Conservation (phyloP, 2,329 filamentous ascomycete genomes). For the Trematosphaeria pertusa region DNA sequence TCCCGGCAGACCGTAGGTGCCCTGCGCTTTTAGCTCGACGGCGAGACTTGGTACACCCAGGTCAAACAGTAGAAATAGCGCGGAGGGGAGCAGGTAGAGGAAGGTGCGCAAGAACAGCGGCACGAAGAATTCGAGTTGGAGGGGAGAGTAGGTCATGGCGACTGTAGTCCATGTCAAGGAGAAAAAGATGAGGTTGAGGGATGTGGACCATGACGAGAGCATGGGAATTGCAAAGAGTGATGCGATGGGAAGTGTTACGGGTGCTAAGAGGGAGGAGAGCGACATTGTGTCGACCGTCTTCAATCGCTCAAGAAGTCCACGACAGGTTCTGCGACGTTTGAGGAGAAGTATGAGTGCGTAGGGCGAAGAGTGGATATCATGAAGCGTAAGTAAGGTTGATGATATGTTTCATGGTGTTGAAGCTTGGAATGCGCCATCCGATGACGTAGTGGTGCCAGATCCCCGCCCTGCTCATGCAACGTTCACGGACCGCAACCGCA, state of each 20-base stretch:
- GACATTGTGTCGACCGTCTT: conserved; percentile 36
- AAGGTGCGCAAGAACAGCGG: conserved; percentile 70
- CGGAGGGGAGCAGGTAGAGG: conserved; percentile 76
- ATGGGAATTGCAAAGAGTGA: conserved; percentile 76
- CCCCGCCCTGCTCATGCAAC: too few relatives aligned
- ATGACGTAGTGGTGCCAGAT: not conserved
- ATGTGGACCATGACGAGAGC: conserved; percentile 77
- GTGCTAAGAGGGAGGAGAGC: conserved; percentile 35
- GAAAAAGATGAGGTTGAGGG: conserved; percentile 85
- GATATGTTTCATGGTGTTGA: conserved; percentile 1
- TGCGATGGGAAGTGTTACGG: conserved; percentile 51
- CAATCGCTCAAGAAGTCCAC: too few relatives aligned
- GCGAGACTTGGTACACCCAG: conserved; percentile 72
- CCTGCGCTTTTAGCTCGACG: conserved; percentile 72
- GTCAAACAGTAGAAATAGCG: conserved; percentile 77
- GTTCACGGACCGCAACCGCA: too few relatives aligned
- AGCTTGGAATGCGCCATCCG: not conserved
- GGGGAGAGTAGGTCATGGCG: conserved; percentile 75
- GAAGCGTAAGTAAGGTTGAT: too few relatives aligned
- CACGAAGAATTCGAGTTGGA: conserved; percentile 77
- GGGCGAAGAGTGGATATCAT: too few relatives aligned
- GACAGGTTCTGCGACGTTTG: too few relatives aligned
- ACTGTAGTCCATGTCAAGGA: conserved; percentile 90
- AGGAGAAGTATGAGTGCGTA: too few relatives aligned
- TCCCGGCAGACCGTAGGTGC: conserved; percentile 56